These are phyloP conservation scores for Gaertneriomyces semiglobifer DNA, from an alignment of 192 early-diverging fungal species.

Conservation along the genomic window DNA sequence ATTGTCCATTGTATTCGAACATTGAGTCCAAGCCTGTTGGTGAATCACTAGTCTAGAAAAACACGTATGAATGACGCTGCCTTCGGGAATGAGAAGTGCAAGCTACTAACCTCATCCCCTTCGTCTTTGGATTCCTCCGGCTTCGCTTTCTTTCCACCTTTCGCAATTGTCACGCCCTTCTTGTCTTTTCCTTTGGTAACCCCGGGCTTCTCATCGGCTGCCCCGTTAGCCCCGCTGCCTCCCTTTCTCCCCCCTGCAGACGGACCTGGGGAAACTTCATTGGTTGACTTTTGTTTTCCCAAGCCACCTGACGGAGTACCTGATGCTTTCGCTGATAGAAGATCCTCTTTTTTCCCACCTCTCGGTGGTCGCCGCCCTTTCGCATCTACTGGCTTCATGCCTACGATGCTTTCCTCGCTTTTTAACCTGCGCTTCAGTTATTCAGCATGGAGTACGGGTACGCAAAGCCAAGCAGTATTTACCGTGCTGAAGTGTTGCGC, in stretches of 20 bases:
- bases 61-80: too few species aligned
- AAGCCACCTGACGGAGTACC: not conserved
- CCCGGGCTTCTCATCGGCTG: slow-evolving; percentile 3
- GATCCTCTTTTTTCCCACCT: slow-evolving; percentile 16
- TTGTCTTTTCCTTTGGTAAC: slow-evolving; percentile 33
- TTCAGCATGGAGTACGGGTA: not conserved
- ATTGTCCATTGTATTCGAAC: slow-evolving; percentile 54
- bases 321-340: not conserved
- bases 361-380: slow-evolving; percentile 28
- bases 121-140: slow-evolving; percentile 53
- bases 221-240: slow-evolving; percentile 19
- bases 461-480: not conserved
- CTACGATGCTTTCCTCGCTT: slow-evolving; percentile 32
- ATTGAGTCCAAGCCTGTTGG: slow-evolving; percentile 39
- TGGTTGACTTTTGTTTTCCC: slow-evolving; percentile 18
- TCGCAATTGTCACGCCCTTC: slow-evolving; percentile 30
- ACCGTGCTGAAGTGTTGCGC: slow-evolving; percentile 25
- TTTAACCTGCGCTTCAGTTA: slow-evolving; percentile 18
- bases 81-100: not conserved
- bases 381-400: slow-evolving; percentile 17
- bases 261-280: slow-evolving; percentile 7
- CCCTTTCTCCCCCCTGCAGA: slow-evolving; percentile 28
- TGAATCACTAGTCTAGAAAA: slow-evolving; percentile 8
- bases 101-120: slow-evolving; percentile 42
- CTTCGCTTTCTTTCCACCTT: slow-evolving; percentile 45